Percentiles rank a stretch among this genome's conserved stretches.
Evolutionary conservation across 1,284 basidiomycete species (phyloP).

Genomic region (Schizophyllum amplum): DNA sequence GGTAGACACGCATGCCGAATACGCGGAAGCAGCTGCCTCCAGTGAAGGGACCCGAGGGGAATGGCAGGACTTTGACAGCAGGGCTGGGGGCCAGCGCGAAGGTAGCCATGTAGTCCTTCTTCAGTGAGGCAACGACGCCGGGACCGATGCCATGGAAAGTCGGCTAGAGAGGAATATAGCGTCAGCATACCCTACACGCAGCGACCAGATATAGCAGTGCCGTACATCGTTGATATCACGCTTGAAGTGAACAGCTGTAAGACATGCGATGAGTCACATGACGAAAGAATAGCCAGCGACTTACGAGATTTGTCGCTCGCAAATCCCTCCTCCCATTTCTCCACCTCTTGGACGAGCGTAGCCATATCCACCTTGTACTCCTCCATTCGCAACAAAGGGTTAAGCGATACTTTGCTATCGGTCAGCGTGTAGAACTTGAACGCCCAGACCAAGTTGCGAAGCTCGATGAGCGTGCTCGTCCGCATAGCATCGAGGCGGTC

Average conservation of each 20-base stretch:
- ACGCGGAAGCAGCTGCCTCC: not conserved
- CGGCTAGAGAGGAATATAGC: not conserved
- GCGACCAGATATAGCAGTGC: not conserved
- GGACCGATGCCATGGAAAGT: not conserved
- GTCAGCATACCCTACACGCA: no score
- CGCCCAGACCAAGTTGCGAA: not conserved
- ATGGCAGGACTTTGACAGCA: not conserved
- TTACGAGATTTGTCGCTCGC: not conserved
- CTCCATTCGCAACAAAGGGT: not conserved
- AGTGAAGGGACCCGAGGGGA: not conserved
- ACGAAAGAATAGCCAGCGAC: not conserved
- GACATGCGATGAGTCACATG: not conserved
- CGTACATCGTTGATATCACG: not conserved
- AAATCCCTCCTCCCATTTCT: not conserved
- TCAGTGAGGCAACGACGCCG: not conserved
- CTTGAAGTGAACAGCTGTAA: not conserved
- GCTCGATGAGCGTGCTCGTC: not conserved
- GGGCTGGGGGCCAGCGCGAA: not conserved
- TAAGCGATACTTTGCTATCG: not conserved
- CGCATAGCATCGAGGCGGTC: not conserved
- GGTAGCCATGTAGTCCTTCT: not conserved
- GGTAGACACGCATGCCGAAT: not conserved
- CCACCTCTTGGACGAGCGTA: not conserved
- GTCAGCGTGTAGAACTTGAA: not conserved
- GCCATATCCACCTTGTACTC: not conserved